Evolutionary conservation across 805 yeast species (phyloP), one percentile per base, ranked within the genome.

Genomic region (Starmerella khaoyaiensis): DNA sequence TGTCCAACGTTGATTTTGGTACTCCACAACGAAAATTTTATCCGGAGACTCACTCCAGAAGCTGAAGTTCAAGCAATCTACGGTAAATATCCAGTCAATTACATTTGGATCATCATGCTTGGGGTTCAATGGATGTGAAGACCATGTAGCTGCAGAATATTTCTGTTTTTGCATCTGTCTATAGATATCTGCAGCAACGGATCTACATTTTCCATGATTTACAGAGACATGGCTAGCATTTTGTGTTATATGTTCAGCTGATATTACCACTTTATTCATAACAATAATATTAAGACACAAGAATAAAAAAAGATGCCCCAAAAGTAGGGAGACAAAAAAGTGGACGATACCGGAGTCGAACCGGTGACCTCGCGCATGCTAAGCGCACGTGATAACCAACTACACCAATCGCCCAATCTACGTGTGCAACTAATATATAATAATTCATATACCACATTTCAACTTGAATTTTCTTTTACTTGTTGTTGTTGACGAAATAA

Each of bases 61-160:
- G 25, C 64, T 57, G 49, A 64, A 64, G 37, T 64, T 64, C 27
- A 64, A 53, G 25, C 63, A 50, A 35, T 64, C 68, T 3, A 64
- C 61, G 1, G 60, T 45, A 40, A 64, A 64, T 3, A 64, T 59
- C 67, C 67, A 63, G 42, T 61, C 55, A 10, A 57, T 52, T 28
- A 33, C 41, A 4, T 31, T 14, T 7, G 18, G 10, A 11, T 31
- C 31, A 21, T 35, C 34, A 8, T n/a, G 19, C 5, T 42, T 33
- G 2, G 64, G 64, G 37, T 61, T 60, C 32, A 62, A 47, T 19
- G 42, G 46, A 35, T 63, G 63, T 17, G 40, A 31, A n/a, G 60
- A 46, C 67, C 68, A 63, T 3, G 58, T 52, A 2, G 48, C 51
- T 8, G 59, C 50, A 6, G 60, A 50, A 40, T 60, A 62, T 7